phyloP scores from a whole-genome alignment of 1,284 basidiomycete genomes.

The Melampsora abietis-canadensis region DNA sequence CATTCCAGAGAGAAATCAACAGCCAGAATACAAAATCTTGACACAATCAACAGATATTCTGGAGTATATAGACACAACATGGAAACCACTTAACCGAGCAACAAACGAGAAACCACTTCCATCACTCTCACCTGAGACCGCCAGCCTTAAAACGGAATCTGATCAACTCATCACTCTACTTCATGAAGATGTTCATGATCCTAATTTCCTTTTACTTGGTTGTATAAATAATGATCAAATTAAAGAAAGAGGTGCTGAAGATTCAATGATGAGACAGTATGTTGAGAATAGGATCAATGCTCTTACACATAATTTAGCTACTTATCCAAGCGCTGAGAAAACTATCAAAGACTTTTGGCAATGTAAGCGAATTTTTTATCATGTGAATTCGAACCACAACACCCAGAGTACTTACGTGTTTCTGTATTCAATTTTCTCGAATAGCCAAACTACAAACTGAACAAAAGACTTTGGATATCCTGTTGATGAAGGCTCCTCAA shows the following conservation, averaged over 20 bases:
- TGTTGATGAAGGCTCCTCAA: not conserved
- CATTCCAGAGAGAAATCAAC: not conserved
- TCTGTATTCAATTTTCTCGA: too few relatives aligned
- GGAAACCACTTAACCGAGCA: not conserved
- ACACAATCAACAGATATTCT: not conserved
- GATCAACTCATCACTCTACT: not conserved
- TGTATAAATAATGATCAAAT: not conserved
- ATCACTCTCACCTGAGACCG: not conserved
- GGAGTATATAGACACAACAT: not conserved
- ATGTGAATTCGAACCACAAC: not conserved
- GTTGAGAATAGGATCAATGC: not conserved
- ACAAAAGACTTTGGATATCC: not conserved
- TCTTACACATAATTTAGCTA: not conserved
- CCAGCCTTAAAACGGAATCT: not conserved
- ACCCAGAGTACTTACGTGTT: too few relatives aligned
- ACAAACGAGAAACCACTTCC: not conserved
- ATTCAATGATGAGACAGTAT: not conserved
- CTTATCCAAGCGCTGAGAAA: not conserved
- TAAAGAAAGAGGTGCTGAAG: not conserved
- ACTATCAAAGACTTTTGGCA: slow-evolving; percentile 3
- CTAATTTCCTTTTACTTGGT: not conserved
- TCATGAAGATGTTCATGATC: slow-evolving; percentile 2
- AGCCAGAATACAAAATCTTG: slow-evolving; percentile 1
- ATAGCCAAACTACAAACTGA: not conserved
- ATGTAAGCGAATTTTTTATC: not conserved